A percentile compares a stretch with the other conserved stretches of the same genome.
Evolutionary conservation across 2,329 filamentous ascomycete species (phyloP).

Genomic region (Macrophomina pseudophaseolina): DNA sequence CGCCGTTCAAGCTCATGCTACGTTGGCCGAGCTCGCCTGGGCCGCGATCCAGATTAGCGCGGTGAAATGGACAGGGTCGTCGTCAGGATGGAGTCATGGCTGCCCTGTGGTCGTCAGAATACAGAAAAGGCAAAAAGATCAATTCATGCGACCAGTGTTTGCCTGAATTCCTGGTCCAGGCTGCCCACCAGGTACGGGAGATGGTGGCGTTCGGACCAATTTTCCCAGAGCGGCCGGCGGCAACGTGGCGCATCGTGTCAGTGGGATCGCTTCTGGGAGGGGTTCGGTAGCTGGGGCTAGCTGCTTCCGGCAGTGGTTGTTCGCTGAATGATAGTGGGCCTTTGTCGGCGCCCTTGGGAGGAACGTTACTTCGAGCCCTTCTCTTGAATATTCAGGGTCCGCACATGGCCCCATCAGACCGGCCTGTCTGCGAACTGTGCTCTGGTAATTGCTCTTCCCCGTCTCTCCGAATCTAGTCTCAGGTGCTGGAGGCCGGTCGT

Average conservation of each 20-base stretch:
- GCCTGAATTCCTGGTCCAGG: conserved; percentile 8
- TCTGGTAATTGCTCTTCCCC: background rate
- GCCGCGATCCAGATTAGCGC: background rate
- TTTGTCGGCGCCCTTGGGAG: background rate
- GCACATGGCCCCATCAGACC: background rate
- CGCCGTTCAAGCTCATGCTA: conserved; percentile 10
- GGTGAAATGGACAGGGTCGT: background rate
- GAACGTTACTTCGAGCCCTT: conserved; percentile 1
- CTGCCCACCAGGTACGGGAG: conserved; percentile 5
- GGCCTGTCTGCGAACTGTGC: conserved; percentile 1
- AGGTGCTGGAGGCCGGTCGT: background rate
- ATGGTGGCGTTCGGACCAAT: background rate
- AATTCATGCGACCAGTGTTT: conserved; percentile 10
- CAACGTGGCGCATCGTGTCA: conserved; percentile 11
- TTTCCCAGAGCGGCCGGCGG: background rate
- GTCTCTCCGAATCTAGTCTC: background rate
- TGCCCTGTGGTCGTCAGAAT: background rate
- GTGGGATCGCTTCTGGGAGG: background rate
- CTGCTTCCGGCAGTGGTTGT: background rate
- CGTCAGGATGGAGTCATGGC: conserved; percentile 2
- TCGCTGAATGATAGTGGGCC: background rate
- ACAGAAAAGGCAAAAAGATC: conserved; percentile 1
- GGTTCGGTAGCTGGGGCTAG: background rate
- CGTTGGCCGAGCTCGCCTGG: background rate
- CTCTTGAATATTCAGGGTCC: conserved; percentile 23